Evolutionary conservation across 768 basidiomycete genomes (phyloP).

Genomic region (Boletales sp.): DNA sequence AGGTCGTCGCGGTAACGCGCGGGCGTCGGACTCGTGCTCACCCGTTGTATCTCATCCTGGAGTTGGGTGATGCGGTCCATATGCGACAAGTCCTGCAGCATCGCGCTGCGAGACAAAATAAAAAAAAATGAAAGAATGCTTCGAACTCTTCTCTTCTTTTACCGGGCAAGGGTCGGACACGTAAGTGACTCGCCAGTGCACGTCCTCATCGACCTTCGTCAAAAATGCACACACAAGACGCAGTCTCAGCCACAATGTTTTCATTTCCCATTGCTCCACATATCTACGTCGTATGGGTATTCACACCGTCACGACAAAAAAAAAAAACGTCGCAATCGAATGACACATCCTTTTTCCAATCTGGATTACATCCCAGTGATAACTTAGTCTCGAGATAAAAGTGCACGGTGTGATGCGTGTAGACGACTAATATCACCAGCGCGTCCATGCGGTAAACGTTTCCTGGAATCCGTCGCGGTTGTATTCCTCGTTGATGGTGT

Average conservation of each 20-base stretch:
- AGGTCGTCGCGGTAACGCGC: too few species aligned
- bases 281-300: too few species aligned
- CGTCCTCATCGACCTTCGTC: too few species aligned
- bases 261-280: background rate
- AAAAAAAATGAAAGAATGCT: constrained; percentile 7
- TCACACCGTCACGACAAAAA: background rate
- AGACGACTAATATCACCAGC: constrained; percentile 13
- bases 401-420: background rate
- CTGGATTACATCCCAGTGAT: background rate
- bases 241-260: background rate
- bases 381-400: background rate
- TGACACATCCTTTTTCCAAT: background rate
- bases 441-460: constrained; percentile 36
- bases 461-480: constrained; percentile 46
- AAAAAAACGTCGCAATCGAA: background rate
- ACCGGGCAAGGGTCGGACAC: constrained; percentile 12
- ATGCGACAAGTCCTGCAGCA: constrained; percentile 89
- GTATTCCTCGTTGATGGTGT: constrained; percentile 33
- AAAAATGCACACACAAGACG: background rate
- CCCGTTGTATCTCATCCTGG: constrained; percentile 91
- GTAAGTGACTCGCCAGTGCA: constrained; percentile 1
- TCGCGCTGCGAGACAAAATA: constrained; percentile 48
- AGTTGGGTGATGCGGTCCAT: constrained; percentile 97
- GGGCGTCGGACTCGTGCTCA: constrained; percentile 20
- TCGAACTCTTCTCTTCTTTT: background rate